A percentile compares a stretch with the other conserved stretches of the same genome.
These are phyloP conservation scores for Termitomyces sp. DNA, from an alignment of 768 basidiomycete species.

Conservation along the genomic window DNA sequence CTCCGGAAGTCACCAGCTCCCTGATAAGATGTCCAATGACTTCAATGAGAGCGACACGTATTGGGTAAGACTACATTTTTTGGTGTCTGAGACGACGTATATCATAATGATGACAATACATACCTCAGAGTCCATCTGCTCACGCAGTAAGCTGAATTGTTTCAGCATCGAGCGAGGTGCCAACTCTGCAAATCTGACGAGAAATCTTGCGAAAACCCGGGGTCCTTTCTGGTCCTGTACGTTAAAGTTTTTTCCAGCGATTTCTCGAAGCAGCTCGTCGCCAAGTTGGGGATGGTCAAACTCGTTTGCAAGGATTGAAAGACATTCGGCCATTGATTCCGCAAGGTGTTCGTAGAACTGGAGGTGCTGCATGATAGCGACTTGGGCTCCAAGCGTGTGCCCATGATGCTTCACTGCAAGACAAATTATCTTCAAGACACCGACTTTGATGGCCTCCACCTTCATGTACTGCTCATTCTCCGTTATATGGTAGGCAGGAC, in stretches of 20 bases:
- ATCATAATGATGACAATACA: not conserved
- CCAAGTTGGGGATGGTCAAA: slow-evolving; percentile 87
- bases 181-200: slow-evolving; percentile 74
- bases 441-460: slow-evolving; percentile 54
- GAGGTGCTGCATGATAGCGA: slow-evolving; percentile 83
- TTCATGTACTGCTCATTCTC: slow-evolving; percentile 92
- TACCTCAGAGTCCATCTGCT: slow-evolving; percentile 91
- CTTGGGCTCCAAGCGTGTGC: slow-evolving; percentile 80
- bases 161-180: slow-evolving; percentile 79
- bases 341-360: slow-evolving; percentile 94
- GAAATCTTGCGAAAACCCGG: slow-evolving; percentile 77
- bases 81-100: not conserved
- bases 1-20: slow-evolving; percentile 61
- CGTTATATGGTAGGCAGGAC: slow-evolving; percentile 80
- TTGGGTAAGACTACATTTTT: slow-evolving; percentile 76
- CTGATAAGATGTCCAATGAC: slow-evolving; percentile 80
- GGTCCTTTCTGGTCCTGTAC: slow-evolving; percentile 86
- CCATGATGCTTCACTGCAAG: slow-evolving; percentile 87
- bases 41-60: slow-evolving; percentile 93
- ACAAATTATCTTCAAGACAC: slow-evolving; percentile 87
- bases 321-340: slow-evolving; percentile 90
- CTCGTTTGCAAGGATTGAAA: slow-evolving; percentile 72
- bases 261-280: slow-evolving; percentile 88
- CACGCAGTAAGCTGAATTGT: slow-evolving; percentile 79
- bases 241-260: slow-evolving; percentile 70